A percentile compares a stretch with the other conserved stretches of the same genome.
Conservation (phyloP, 345 rosid species). For the Nasturtium officinale region DNA sequence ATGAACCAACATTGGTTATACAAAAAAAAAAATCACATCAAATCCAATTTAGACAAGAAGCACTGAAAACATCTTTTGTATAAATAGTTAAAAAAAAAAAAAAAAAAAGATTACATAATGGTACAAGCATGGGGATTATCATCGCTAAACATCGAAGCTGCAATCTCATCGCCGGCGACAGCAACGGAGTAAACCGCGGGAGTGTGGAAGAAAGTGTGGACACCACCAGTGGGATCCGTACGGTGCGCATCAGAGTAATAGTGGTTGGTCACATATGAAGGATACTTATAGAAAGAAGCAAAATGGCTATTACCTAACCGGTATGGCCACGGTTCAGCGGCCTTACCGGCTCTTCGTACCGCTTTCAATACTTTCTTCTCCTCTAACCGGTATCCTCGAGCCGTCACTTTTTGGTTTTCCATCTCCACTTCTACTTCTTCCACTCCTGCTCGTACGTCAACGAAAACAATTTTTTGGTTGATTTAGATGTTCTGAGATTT, state of each 20-base stretch:
- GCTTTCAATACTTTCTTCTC: conserved; percentile 77
- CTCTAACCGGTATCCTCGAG: conserved; percentile 60
- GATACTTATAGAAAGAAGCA: conserved; percentile 83
- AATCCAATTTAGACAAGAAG: conserved; percentile 11
- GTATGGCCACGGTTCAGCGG: conserved; percentile 95
- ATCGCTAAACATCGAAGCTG: conserved; percentile 85
- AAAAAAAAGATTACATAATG: conserved; percentile 53
- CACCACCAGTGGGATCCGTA: conserved; percentile 47
- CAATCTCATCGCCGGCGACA: conserved; percentile 78
- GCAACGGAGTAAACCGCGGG: conserved; percentile 81
- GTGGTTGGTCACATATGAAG: conserved; percentile 70
- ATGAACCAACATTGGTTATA: background rate
- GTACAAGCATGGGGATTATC: conserved; percentile 89
- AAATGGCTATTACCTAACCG: conserved; percentile 67
- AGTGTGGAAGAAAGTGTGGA: conserved; percentile 77
- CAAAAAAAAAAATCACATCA: background rate
- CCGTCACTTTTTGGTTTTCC: conserved; percentile 78
- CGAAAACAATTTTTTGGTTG: too few species aligned
- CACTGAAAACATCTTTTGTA: background rate
- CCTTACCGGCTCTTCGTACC: conserved; percentile 69
- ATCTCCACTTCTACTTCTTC: conserved; percentile 90
- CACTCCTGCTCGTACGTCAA: conserved; percentile 50
- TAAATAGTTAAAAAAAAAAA: background rate
- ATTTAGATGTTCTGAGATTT: too few species aligned
- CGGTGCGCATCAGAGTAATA: conserved; percentile 61